These are phyloP conservation scores for Blastobotrys muscicola DNA, from an alignment of 805 yeast genomes.

Conservation along the genomic window DNA sequence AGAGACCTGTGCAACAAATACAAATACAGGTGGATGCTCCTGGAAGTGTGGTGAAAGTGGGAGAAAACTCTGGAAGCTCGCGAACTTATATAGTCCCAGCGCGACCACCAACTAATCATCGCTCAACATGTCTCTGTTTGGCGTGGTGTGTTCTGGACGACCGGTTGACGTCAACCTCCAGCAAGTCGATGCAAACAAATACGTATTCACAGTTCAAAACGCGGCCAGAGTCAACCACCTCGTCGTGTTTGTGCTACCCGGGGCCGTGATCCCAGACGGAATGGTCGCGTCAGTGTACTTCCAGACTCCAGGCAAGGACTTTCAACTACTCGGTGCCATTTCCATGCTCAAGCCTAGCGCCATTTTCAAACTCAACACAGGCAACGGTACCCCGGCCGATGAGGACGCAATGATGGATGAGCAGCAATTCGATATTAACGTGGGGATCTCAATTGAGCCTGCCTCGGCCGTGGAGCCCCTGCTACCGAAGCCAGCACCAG, in stretches of 20 bases:
- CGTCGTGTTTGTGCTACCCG: conserved; percentile 79
- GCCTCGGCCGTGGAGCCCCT: conserved; percentile 52
- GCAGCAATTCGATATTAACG: conserved; percentile 35
- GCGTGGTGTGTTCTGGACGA: conserved; percentile 67
- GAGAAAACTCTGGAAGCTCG: too few species aligned
- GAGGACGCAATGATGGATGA: conserved; percentile 38
- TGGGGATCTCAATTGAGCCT: conserved; percentile 92
- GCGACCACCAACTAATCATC: too few species aligned
- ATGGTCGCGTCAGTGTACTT: conserved; percentile 82
- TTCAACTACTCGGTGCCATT: conserved; percentile 27
- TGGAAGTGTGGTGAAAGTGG: too few species aligned
- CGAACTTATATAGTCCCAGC: too few species aligned
- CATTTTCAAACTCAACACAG: conserved; percentile 64
- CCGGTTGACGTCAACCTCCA: conserved; percentile 37
- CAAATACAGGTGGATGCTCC: too few species aligned
- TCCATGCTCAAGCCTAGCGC: conserved; percentile 70
- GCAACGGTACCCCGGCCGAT: conserved; percentile 18
- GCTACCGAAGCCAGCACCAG: conserved; percentile 32
- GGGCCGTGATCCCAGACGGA: conserved; percentile 50
- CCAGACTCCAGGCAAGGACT: conserved; percentile 58
- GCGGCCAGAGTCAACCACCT: conserved; percentile 66
- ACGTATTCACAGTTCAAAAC: conserved; percentile 51
- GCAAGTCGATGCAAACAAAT: conserved; percentile 62
- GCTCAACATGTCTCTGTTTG: conserved; percentile 43
- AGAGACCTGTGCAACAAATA: too few species aligned